Conservation (phyloP, 2,329 filamentous ascomycete genomes). For the Colletotrichum liriopes region DNA sequence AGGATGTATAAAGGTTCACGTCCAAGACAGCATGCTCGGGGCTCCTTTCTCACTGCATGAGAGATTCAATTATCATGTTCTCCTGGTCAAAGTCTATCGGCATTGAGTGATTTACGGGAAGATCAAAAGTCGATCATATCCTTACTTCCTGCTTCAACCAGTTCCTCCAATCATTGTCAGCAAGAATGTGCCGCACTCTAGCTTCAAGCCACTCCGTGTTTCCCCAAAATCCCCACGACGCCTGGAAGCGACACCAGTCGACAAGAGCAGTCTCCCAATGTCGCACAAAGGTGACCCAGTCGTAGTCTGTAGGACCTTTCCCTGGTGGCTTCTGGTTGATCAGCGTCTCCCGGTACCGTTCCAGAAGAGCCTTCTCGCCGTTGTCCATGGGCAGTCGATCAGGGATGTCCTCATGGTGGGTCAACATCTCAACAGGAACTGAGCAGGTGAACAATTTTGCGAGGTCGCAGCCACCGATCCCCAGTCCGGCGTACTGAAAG, state of each 20-base stretch:
- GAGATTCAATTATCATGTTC: background rate
- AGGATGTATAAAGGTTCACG: too few relatives aligned
- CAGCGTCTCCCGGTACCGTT: slow-evolving; percentile 62
- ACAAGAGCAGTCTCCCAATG: slow-evolving; percentile 79
- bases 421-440: slow-evolving; percentile 69
- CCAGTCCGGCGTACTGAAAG: slow-evolving; percentile 78
- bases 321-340: slow-evolving; percentile 45
- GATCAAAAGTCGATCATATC: background rate
- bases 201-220: slow-evolving; percentile 72
- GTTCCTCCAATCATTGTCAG: slow-evolving; percentile 59
- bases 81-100: background rate
- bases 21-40: too few relatives aligned
- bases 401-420: slow-evolving; percentile 49
- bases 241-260: slow-evolving; percentile 76
- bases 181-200: slow-evolving; percentile 65
- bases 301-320: slow-evolving; percentile 57
- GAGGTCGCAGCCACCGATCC: slow-evolving; percentile 76
- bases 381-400: slow-evolving; percentile 63
- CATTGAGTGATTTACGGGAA: background rate
- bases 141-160: slow-evolving; percentile 56
- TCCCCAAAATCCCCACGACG: slow-evolving; percentile 74
- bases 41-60: too few relatives aligned
- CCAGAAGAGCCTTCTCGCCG: slow-evolving; percentile 67
- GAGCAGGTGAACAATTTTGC: slow-evolving; percentile 79
- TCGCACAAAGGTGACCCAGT: slow-evolving; percentile 67